Base-by-base conservation (phyloP, 2,329 filamentous ascomycete species). In the Neospermospora avenae region DNA sequence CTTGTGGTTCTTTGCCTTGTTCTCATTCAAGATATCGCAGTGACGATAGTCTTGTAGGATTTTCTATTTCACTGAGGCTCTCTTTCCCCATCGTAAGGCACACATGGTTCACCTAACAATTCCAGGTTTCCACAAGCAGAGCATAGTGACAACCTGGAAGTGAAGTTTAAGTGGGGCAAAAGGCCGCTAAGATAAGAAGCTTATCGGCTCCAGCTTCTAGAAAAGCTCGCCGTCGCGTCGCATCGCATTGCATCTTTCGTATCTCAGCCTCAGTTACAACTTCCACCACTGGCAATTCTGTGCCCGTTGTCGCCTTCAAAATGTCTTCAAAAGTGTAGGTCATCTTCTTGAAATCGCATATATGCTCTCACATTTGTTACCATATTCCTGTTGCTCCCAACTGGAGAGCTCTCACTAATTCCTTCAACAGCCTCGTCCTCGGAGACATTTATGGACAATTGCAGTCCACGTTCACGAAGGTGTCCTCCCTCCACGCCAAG, bases 401-500 rank as follows among this genome's bases (percentile, higher is more conserved):
- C 35, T 18, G 34, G 11, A 22, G 18, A 34, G n/a, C 48, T n/a
- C 3, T 18, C 49, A 41, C 67, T 68, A 49, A 68, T 57, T 52
- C 24, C 58, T n/a, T 14, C 24, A 20, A 61, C 51, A 72, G 70
- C 49, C 68, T 73, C 42, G 91, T 97, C 41, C 78, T 96, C 63
- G 95, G 95, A 59, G 86, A 86, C 72, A 81, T 96, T 65, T 88
- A 92, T 72, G 93, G 93, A 69, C 85, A 90, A 71, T 82, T 97
- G 55, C 80, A 84, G 64, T 75, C 86, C 13, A 86, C 89, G 10
- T 91, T 99, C 73, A 81, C 84, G 62, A 99, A 97, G 75, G 78
- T 98, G 20, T 80, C 86, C 8, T 83, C 85, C 10, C 80, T 98
- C 2, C 93, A 98, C 68, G 78, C 85, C 37, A 98, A 97, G 76